Base-by-base conservation (phyloP, 768 basidiomycete species). In the Kondoa subrosea region DNA sequence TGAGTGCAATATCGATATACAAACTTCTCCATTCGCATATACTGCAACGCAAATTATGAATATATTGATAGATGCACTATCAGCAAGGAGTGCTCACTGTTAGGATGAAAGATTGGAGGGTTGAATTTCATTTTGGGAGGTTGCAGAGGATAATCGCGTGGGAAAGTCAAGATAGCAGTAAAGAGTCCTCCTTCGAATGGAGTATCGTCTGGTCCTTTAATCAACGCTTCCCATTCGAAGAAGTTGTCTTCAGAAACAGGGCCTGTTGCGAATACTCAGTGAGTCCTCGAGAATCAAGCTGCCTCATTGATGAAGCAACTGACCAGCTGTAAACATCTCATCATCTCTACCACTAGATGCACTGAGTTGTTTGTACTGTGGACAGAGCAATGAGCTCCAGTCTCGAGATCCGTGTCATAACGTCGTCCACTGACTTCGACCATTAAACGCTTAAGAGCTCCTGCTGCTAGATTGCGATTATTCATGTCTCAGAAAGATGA, bases 51-150 rank as follows among this genome's bases (percentile, higher is more conserved):
- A 4, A 60, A 32, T 16, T 32, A 29, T 17, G 29, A n/a, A 56
- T 61, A 8, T 30, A 63, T 56, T 21, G 2, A 34, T 2, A 4
- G 26, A 26, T 30, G 64, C 29, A 26, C 17, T n/a, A 50, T 34
- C 57, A 25, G 58, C 40, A 0, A 1, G 17, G n/a, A 31, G 25
- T 65, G 79, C 87, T 77, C 72, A 93, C 95, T 87, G 77, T 99
- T 99, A 21, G 95, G 95, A 78, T 99, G 95, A 78, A 96, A 88
- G 66, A 99, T 77, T 1, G 93, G 92, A 1, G 95, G 95, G 58
- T 96, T 91, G 74, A 99, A 99, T 75, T 84, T 90, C 95, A 99
- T 97, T 80, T 91, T 96, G 85, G 97, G 97, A 25, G 95, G 95
- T 65, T 89, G 93, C 74, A 99, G 80, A 33, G 95, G 95, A 78